Percentiles rank a stretch among this genome's conserved stretches.
phyloP scores from a whole-genome alignment of 2,329 filamentous ascomycete genomes.

The Fusarium graminum region DNA sequence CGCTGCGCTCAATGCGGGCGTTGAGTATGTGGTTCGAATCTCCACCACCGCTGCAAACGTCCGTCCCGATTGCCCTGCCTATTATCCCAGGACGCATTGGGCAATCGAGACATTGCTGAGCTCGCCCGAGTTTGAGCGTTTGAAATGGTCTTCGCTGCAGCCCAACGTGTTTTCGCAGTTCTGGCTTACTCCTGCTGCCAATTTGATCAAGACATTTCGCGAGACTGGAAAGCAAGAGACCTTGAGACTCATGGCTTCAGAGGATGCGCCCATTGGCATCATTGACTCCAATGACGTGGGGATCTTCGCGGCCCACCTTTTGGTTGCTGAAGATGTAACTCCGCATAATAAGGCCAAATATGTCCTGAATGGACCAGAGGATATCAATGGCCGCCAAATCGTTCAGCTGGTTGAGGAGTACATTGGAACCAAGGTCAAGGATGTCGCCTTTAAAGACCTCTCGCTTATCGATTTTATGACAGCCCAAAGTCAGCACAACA shows the following conservation, averaged over 20 bases:
- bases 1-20: not conserved
- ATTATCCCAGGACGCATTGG: not conserved
- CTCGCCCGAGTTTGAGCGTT: not conserved
- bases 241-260: not conserved
- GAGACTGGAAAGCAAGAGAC: not conserved
- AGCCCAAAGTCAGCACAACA: not conserved
- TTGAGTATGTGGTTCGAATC: not conserved
- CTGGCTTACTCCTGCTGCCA: rapidly evolving
- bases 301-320: not conserved
- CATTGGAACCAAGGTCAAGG: not conserved
- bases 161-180: rapidly evolving
- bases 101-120: not conserved
- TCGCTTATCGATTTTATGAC: rapidly evolving
- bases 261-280: not conserved
- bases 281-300: conserved; percentile 7
- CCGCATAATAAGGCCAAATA: not conserved
- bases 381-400: not conserved
- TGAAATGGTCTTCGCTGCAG: not conserved
- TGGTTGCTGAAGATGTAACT: rapidly evolving
- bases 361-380: not conserved
- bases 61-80: not conserved
- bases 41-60: not conserved
- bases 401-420: not conserved
- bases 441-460: not conserved
- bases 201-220: not conserved